These are phyloP conservation scores for Lanmaoa rubissima DNA, from an alignment of 768 basidiomycete genomes.

Conservation along the genomic window DNA sequence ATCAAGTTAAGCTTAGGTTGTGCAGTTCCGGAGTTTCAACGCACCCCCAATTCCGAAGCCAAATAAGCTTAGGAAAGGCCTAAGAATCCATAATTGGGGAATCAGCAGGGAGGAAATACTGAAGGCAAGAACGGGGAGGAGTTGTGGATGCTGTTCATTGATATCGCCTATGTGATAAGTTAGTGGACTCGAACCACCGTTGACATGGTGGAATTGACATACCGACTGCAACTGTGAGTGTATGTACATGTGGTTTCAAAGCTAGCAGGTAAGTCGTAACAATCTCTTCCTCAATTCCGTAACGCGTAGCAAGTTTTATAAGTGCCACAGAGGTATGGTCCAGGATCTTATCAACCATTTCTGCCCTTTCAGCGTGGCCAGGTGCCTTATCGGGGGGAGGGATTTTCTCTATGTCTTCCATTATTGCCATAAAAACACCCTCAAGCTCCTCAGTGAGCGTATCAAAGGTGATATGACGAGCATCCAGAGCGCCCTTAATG, in stretches of 20 bases:
- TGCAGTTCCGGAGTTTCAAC: rapidly evolving
- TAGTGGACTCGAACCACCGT: not conserved
- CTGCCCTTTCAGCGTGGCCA: not conserved
- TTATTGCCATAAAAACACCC: not conserved
- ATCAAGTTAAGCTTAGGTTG: not conserved
- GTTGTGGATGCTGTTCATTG: constrained; percentile 7
- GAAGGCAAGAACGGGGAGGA: constrained; percentile 4
- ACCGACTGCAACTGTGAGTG: constrained; percentile 11
- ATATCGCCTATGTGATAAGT: constrained; percentile 7
- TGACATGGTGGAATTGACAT: not conserved
- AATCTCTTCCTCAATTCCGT: constrained; percentile 5
- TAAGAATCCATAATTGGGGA: constrained; percentile 15
- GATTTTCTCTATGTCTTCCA: not conserved
- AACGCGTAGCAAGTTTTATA: not conserved
- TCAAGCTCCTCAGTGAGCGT: constrained; percentile 11
- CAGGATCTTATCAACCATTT: constrained; percentile 8
- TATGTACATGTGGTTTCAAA: constrained; percentile 5
- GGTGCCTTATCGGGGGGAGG: not conserved
- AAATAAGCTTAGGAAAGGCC: constrained; percentile 8
- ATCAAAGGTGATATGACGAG: constrained; percentile 5
- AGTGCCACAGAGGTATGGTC: constrained; percentile 2
- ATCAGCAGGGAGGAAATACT: constrained; percentile 4
- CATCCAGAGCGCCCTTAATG: constrained; percentile 10
- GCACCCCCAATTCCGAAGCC: constrained; percentile 18
- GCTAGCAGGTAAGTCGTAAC: not conserved